Base-by-base conservation (phyloP, 176 grass and related monocot species). In the Phyllostachys edulis region DNA sequence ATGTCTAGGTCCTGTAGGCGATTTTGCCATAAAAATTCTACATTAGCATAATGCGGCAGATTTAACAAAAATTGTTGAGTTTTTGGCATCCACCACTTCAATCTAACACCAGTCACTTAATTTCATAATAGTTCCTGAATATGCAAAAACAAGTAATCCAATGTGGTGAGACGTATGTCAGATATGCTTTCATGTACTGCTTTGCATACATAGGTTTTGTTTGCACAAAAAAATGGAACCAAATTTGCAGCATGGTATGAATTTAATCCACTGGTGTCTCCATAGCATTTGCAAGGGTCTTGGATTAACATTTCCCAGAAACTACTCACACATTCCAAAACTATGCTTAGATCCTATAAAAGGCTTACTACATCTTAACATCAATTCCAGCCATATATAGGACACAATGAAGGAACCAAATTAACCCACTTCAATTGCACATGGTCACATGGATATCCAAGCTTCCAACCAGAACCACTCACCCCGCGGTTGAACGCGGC, bases 401-500 rank as follows among this genome's bases (percentile, higher is more conserved):
- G 29, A 29, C 75, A 60, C 46, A 57, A 76, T 47, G 49, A 41
- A 32, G 20, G 49, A 78, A 63, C 0, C 9, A 56, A 70, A n/a
- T n/a, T n/a, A n/a, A 62, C 41, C 7, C 44, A 64, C 40, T 79
- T 60, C 70, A 45, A 41, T 4, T 16, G 17, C 18, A 27, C 9
- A 24, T 1, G 20, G 18, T 12, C 18, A 27, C 9, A 24, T 1
- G 20, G 18, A 10, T 42, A 3, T 36, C 37, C 46, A 40, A 24
- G 9, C 49, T 49, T 9, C 4, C 26, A 71, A 18, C 6, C 15
- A 80, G 7, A 64, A 62, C 29, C 21, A 79, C 77, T 91, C 71
- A 93, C 96, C 91, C 89, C 96, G n/a, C 90, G 93, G 83, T 98
- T 98, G 67, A 98, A 98, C 12, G 96, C 89, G 2, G 96, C 96